Percentiles rank a stretch among this genome's conserved stretches.
phyloP scores from a whole-genome alignment of 192 early-diverging fungal genomes.

The Polychytrium aggregatum region DNA sequence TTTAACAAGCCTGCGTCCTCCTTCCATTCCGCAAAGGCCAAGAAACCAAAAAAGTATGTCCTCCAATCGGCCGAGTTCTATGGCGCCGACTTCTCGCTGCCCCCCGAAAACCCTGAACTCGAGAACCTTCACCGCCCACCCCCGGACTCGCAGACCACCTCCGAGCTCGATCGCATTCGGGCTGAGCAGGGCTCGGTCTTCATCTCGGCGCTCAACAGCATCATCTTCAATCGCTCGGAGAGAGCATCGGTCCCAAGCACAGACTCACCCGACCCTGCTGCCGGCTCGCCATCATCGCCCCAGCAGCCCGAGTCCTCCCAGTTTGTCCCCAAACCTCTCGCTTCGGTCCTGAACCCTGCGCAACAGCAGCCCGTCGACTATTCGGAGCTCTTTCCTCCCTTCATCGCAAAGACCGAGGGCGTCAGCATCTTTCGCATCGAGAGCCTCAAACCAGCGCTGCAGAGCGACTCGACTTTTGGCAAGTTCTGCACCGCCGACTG shows the following conservation, averaged over 20 bases:
- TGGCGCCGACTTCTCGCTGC: constrained; percentile 22
- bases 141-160: neutral
- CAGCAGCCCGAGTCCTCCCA: neutral
- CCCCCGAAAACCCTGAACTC: constrained; percentile 5
- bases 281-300: too few species aligned
- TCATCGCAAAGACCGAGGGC: constrained; percentile 9
- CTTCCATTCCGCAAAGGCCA: neutral
- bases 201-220: constrained; percentile 16
- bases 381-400: constrained; percentile 25
- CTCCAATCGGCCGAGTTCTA: constrained; percentile 25
- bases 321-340: neutral
- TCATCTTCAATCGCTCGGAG: constrained; percentile 1
- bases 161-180: constrained; percentile 4
- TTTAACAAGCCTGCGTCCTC: constrained; percentile 3
- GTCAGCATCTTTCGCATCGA: constrained; percentile 33
- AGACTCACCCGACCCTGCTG: too few species aligned
- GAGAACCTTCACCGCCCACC: constrained; percentile 1
- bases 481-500: constrained; percentile 35
- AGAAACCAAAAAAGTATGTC: constrained; percentile 9
- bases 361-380: constrained; percentile 20
- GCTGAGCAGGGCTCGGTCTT: constrained; percentile 21
- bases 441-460: constrained; percentile 18
- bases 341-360: constrained; percentile 1
- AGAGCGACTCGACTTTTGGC: constrained; percentile 8
- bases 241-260: neutral